A percentile compares a stretch with the other conserved stretches of the same genome.
phyloP scores from a whole-genome alignment of 2,329 filamentous ascomycete genomes.

The Dactylellina leptospora region DNA sequence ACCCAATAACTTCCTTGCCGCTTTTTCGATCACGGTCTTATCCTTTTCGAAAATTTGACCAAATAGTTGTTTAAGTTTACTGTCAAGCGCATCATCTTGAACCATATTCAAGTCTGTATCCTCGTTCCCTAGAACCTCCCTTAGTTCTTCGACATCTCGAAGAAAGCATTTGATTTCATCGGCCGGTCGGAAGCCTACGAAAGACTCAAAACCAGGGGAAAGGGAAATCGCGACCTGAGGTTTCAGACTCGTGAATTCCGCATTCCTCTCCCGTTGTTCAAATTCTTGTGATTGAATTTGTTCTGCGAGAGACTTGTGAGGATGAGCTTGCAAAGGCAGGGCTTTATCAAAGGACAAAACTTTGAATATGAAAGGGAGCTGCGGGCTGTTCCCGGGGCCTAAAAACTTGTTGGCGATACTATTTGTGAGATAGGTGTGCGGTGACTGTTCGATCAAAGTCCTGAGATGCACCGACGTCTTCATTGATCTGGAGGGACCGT shows the following conservation, averaged over 20 bases:
- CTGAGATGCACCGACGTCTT: slow-evolving; percentile 27
- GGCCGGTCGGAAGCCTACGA: slow-evolving; percentile 23
- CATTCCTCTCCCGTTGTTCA: background rate
- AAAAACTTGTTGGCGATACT: slow-evolving; percentile 11
- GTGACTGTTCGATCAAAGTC: slow-evolving; percentile 31
- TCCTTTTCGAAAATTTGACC: slow-evolving; percentile 24
- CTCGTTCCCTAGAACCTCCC: slow-evolving; percentile 15
- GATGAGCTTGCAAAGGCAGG: slow-evolving; percentile 20
- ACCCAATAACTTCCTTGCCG: slow-evolving; percentile 11
- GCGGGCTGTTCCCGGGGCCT: slow-evolving; percentile 22
- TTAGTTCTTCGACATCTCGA: slow-evolving; percentile 23
- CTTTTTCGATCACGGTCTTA: slow-evolving; percentile 9
- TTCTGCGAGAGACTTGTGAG: slow-evolving; percentile 22
- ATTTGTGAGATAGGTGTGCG: slow-evolving; percentile 12
- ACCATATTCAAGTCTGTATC: background rate
- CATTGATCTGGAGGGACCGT: slow-evolving; percentile 22
- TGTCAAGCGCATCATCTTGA: background rate
- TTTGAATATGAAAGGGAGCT: slow-evolving; percentile 31
- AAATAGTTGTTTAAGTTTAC: slow-evolving; percentile 15
- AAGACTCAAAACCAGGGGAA: slow-evolving; percentile 30
- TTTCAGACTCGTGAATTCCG: slow-evolving; percentile 5
- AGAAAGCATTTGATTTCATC: slow-evolving; percentile 29
- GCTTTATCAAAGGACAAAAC: slow-evolving; percentile 28
- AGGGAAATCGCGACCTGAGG: slow-evolving; percentile 13
- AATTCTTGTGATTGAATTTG: slow-evolving; percentile 5